These are phyloP conservation scores for Poa pratensis DNA, from an alignment of 176 grass and related monocot species.

Conservation along the genomic window DNA sequence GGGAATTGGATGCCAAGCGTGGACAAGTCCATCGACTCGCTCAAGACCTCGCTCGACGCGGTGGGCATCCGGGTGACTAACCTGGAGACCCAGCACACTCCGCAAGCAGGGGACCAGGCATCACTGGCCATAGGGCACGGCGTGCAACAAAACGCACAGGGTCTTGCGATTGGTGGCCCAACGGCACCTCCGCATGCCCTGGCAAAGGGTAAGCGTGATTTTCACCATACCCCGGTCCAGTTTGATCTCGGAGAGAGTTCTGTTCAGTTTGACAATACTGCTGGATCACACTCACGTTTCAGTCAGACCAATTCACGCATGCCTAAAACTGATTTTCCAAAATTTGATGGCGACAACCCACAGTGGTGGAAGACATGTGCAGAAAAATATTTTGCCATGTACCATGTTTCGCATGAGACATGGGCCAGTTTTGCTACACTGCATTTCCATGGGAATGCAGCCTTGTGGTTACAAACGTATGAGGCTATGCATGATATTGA, in stretches of 20 bases:
- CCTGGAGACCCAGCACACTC: neutral
- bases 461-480: neutral
- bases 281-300: no score
- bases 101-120: no score
- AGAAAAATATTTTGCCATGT: neutral
- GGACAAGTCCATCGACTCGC: no score
- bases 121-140: neutral
- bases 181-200: neutral
- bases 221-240: neutral
- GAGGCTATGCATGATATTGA: neutral
- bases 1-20: no score
- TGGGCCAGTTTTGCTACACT: neutral
- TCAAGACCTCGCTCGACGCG: no score
- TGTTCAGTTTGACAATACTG: no score
- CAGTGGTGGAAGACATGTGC: neutral
- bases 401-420: neutral
- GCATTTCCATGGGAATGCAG: neutral
- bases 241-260: neutral
- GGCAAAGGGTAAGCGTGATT: neutral
- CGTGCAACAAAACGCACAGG: neutral
- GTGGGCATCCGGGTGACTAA: no score
- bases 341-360: neutral
- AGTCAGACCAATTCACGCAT: neutral
- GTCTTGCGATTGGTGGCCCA: neutral
- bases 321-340: neutral